phyloP scores from a whole-genome alignment of 2,329 filamentous ascomycete species.

The Westerdykella ornata region DNA sequence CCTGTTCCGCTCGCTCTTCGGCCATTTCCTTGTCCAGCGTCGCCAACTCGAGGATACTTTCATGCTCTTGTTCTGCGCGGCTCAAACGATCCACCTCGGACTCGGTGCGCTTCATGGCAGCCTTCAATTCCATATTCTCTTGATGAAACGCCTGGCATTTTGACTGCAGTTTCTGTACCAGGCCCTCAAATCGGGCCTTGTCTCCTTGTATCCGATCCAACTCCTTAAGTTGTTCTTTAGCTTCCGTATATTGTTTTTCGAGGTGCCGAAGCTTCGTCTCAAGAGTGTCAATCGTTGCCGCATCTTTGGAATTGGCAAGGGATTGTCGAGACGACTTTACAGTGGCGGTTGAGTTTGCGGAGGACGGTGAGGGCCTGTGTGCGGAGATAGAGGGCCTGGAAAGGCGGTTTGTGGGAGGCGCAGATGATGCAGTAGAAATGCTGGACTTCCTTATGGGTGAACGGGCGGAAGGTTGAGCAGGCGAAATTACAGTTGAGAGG shows the following conservation, averaged over 20 bases:
- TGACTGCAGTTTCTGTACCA: conserved; percentile 83
- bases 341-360: conserved; percentile 13
- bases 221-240: conserved; percentile 74
- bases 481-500: conserved; percentile 23
- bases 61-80: conserved; percentile 72
- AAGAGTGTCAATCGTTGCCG: conserved; percentile 64
- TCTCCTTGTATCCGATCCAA: conserved; percentile 71
- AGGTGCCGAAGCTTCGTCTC: conserved; percentile 81
- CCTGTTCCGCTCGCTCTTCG: conserved; percentile 79
- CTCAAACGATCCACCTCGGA: conserved; percentile 63
- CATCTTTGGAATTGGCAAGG: conserved; percentile 19
- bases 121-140: conserved; percentile 69
- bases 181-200: conserved; percentile 68
- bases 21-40: conserved; percentile 93
- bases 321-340: conserved; percentile 15
- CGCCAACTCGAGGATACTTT: conserved; percentile 76
- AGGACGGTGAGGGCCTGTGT: conserved; percentile 8
- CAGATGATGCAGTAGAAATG: not conserved
- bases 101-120: conserved; percentile 70
- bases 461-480: conserved; percentile 2
- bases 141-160: conserved; percentile 82
- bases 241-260: conserved; percentile 79
- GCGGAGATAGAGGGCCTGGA: not conserved
- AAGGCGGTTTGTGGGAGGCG: not conserved
- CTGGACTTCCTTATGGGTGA: not conserved